phyloP scores from a whole-genome alignment of 176 grass and related monocot species.

The Aegilops tauschii region DNA sequence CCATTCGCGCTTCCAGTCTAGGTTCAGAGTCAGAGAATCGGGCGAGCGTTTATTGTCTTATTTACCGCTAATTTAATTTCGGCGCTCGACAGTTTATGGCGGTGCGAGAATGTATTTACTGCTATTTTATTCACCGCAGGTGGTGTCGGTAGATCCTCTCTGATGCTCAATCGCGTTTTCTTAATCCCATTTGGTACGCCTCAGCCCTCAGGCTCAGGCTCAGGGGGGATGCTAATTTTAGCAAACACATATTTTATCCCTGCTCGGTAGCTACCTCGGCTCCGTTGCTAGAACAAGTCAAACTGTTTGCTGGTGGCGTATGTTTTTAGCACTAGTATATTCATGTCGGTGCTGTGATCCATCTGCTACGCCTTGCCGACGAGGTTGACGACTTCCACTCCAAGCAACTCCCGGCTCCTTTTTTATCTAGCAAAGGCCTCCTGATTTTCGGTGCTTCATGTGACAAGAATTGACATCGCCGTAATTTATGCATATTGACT shows the following conservation, averaged over 20 bases:
- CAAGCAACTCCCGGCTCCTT: neutral
- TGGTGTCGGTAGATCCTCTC: conserved; percentile 23
- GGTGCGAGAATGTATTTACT: neutral
- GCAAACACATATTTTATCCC: neutral
- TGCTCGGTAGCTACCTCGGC: neutral
- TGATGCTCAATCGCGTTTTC: neutral
- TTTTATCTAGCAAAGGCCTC: neutral
- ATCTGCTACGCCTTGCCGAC: neutral
- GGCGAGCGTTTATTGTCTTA: neutral
- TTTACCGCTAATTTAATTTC: neutral
- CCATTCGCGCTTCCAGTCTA: neutral
- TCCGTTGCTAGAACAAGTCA: conserved; percentile 5
- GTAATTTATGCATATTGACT: neutral
- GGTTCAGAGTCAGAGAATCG: neutral
- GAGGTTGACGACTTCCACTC: neutral
- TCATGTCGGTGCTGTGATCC: conserved; percentile 31
- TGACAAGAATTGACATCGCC: neutral
- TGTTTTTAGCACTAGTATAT: neutral
- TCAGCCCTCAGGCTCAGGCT: neutral
- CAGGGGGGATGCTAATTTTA: conserved; percentile 15
- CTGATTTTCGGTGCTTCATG: neutral
- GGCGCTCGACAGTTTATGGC: neutral
- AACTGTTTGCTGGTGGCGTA: neutral
- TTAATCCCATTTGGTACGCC: neutral
- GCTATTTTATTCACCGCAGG: neutral